Evolutionary conservation across 2,329 filamentous ascomycete species (phyloP), one percentile per base, ranked within the genome.

Genomic region (Clonostachys rosea): DNA sequence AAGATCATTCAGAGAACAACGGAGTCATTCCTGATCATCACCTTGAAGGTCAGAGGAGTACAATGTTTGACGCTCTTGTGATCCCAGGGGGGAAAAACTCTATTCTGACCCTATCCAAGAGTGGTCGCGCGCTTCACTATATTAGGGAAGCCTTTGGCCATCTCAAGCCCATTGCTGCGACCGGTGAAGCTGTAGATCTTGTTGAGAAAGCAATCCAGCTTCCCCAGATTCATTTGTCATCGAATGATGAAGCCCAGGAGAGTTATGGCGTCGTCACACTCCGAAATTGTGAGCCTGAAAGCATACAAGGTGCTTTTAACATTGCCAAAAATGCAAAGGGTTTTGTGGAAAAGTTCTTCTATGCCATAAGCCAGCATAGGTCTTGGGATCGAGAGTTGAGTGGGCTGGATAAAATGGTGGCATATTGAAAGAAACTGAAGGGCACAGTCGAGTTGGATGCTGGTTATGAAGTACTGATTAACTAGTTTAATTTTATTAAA

Each of bases 71-170:
- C 60, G 84, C 87, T 1, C 60, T 91, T 30, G 91, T 90, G 58
- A 69, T 95, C 4, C 88, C 88, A 1, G 87, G 87, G 2, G 89
- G 89, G 2, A 70, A 75, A 1, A 73, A 83, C 48, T 80, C 81
- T 1, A 67, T 87, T 41, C 69, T 77, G 45, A 81, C 80, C 0
- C 76, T 94, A 0, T 68, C 75, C 47, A 81, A 83, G 69, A 89
- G 78, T 50, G 88, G 89, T 0, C 83, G 87, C 16, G 86, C 86
- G 0, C 59, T 87, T 2, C 85, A 92, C 69, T 94, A 86, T 80
- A 69, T 92, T 5, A 78, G 86, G 3, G 89, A 94, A 63, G 85
- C 88, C 0, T 94, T 92, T 55, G 88, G 87, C 0, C 89, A 94
- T 52, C 73, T 91, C 44, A 94, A 94, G 72, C 71, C 87, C 3